phyloP scores from a whole-genome alignment of 768 basidiomycete genomes.

The Mycena latifolia region DNA sequence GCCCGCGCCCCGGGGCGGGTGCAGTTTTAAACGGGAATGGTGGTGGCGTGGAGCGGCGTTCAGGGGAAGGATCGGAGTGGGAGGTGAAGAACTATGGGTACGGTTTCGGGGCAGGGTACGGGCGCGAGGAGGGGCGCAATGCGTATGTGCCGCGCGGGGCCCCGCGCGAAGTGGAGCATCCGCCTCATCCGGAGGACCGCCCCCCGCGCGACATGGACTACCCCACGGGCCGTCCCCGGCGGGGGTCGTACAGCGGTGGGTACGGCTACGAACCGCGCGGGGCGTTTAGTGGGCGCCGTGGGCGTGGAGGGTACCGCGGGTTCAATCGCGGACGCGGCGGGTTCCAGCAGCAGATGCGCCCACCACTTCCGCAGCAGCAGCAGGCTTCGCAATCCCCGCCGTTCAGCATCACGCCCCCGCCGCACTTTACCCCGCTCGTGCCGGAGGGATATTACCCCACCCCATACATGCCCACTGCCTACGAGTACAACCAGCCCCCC shows the following conservation, averaged over 20 bases:
- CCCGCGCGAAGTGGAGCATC: conserved; percentile 11
- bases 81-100: conserved; percentile 34
- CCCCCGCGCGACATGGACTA: conserved; percentile 29
- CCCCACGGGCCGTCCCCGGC: conserved; percentile 19
- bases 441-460: conserved; percentile 23
- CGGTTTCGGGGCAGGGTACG: conserved; percentile 2
- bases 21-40: neutral
- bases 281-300: conserved; percentile 24
- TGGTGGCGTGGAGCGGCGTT: conserved; percentile 8
- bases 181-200: conserved; percentile 17
- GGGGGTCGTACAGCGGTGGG: conserved; percentile 28
- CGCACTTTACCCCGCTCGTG: conserved; percentile 28
- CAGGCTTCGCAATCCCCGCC: conserved; percentile 23
- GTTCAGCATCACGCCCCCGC: conserved; percentile 30
- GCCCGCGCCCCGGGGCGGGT: neutral
- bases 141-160: conserved; percentile 3
- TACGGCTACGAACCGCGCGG: conserved; percentile 34
- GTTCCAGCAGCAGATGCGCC: conserved; percentile 18
- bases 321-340: conserved; percentile 21
- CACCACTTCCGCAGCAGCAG: neutral
- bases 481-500: conserved; percentile 20
- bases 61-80: conserved; percentile 28
- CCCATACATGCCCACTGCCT: conserved; percentile 25
- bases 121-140: conserved; percentile 12
- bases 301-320: conserved; percentile 21